A percentile compares a stretch with the other conserved stretches of the same genome.
Conservation (phyloP, 2,329 filamentous ascomycete species). For the Sporothrix phasma region DNA sequence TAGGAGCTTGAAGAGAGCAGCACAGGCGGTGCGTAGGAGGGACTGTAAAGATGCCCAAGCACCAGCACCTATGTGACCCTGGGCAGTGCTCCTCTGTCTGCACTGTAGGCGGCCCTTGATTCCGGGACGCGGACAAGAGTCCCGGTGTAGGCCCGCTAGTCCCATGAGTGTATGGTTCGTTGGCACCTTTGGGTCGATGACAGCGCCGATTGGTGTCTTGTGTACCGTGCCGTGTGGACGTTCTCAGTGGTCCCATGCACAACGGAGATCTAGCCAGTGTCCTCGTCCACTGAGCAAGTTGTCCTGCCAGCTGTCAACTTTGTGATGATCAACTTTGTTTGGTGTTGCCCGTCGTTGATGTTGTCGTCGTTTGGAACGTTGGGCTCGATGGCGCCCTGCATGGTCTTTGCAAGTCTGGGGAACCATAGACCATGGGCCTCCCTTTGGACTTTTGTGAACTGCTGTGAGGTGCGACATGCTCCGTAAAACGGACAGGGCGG, state of each 20-base stretch:
- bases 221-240: background rate
- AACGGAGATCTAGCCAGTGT: background rate
- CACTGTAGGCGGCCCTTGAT: background rate
- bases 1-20: too few relatives aligned
- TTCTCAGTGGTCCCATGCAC: background rate
- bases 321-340: background rate
- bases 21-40: too few relatives aligned
- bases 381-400: constrained; percentile 2
- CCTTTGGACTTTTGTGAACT: background rate
- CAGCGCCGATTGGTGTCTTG: background rate
- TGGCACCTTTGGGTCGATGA: background rate
- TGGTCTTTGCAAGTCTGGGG: constrained; percentile 3
- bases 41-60: constrained; percentile 3
- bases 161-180: background rate
- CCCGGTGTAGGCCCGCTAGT: background rate
- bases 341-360: background rate
- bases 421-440: background rate
- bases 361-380: background rate
- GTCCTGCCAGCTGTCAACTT: background rate
- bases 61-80: background rate
- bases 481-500: background rate
- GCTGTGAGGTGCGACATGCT: background rate
- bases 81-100: background rate
- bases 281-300: background rate
- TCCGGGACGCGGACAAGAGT: background rate